phyloP scores from a whole-genome alignment of 2,329 filamentous ascomycete species.

The Ustulina deusta region DNA sequence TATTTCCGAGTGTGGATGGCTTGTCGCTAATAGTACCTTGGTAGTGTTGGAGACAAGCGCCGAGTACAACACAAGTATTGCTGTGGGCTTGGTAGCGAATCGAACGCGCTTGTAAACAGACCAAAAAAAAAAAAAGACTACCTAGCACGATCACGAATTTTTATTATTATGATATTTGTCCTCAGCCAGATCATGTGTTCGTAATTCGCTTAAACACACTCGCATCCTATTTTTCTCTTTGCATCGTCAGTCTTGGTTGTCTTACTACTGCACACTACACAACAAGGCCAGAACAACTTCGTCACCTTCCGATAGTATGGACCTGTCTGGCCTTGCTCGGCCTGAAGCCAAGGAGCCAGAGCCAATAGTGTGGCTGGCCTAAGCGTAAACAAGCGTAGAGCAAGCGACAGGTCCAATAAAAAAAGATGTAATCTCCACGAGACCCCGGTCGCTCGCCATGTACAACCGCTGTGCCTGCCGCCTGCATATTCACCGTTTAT shows the following conservation, averaged over 20 bases:
- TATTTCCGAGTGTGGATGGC: slow-evolving; percentile 2
- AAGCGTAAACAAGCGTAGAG: slow-evolving; percentile 1
- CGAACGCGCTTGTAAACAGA: neutral
- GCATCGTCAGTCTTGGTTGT: slow-evolving; percentile 7
- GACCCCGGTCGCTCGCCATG: too few species aligned
- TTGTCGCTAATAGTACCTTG: slow-evolving; percentile 8
- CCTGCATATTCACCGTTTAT: slow-evolving; percentile 12
- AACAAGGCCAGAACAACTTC: neutral
- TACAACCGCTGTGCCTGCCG: slow-evolving; percentile 30
- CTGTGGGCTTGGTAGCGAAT: too few species aligned
- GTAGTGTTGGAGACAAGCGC: slow-evolving; percentile 16
- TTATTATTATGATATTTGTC: neutral
- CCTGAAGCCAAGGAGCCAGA: slow-evolving; percentile 24
- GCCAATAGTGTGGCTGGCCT: slow-evolving; percentile 23
- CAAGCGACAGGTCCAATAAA: slow-evolving; percentile 28
- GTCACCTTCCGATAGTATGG: neutral
- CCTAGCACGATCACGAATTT: neutral
- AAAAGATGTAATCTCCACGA: slow-evolving; percentile 23
- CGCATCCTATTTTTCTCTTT: neutral
- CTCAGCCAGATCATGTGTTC: neutral
- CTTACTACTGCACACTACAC: slow-evolving; percentile 24
- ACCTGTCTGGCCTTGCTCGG: slow-evolving; percentile 12
- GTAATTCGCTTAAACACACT: neutral
- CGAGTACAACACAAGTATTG: neutral
- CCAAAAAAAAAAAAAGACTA: neutral